Evolutionary conservation across 2,329 filamentous ascomycete genomes (phyloP).

Genomic region (Drechslerella stenobrocha): DNA sequence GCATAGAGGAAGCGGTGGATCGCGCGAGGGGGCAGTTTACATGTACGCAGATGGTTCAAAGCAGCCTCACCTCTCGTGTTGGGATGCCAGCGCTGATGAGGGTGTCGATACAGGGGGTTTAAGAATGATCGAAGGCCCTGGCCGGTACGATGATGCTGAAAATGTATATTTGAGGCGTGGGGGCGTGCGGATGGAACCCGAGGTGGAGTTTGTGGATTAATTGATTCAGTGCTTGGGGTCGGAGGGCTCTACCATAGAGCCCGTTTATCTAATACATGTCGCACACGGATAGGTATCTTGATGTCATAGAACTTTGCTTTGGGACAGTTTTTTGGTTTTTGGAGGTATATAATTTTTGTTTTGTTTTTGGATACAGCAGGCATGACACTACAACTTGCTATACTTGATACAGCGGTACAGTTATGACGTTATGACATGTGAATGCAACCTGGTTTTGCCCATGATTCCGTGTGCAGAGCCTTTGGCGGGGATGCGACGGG

Average conservation of each 20-base stretch:
- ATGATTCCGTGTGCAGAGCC: too few relatives aligned
- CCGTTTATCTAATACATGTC: neutral
- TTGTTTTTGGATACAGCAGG: too few relatives aligned
- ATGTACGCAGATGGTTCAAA: too few relatives aligned
- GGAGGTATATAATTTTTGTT: too few relatives aligned
- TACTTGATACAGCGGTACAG: too few relatives aligned
- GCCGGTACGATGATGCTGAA: constrained; percentile 12
- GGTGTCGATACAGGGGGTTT: neutral
- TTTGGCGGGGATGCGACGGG: too few relatives aligned
- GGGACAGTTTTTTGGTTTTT: too few relatives aligned
- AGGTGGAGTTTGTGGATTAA: constrained; percentile 15
- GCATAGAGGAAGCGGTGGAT: neutral
- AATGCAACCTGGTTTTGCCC: too few relatives aligned
- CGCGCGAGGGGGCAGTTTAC: neutral
- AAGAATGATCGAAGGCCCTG: constrained; percentile 12
- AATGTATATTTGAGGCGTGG: constrained; percentile 11
- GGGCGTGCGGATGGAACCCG: neutral
- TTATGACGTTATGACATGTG: too few relatives aligned
- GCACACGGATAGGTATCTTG: too few relatives aligned
- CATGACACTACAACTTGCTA: too few relatives aligned
- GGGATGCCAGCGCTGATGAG: neutral
- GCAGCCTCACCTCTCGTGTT: neutral
- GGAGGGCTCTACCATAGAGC: neutral
- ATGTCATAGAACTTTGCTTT: too few relatives aligned
- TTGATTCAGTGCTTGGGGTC: neutral